Percentiles rank a stretch among this genome's conserved stretches.
These are phyloP conservation scores for Furcasterigmium furcatum DNA, from an alignment of 2,329 filamentous ascomycete species.

Conservation along the genomic window DNA sequence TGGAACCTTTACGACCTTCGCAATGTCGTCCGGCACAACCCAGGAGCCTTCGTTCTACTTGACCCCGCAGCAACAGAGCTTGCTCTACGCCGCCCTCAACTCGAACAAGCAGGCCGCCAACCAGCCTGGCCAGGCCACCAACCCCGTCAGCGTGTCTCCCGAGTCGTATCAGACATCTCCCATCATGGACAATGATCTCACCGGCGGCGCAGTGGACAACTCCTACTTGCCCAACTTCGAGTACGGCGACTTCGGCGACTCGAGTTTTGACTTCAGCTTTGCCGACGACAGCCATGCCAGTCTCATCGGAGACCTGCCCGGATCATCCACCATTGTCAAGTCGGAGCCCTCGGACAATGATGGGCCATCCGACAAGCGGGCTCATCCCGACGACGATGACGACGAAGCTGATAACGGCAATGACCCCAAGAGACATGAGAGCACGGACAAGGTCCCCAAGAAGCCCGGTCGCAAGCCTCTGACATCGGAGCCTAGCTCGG, in stretches of 20 bases:
- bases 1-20: slow-evolving; percentile 10
- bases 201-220: slow-evolving; percentile 31
- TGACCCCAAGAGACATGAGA: slow-evolving; percentile 70
- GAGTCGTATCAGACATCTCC: slow-evolving; percentile 48
- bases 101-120: slow-evolving; percentile 53
- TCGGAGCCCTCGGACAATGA: slow-evolving; percentile 58
- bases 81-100: slow-evolving; percentile 73
- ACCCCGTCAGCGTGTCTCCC: slow-evolving; percentile 41
- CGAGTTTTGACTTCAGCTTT: slow-evolving; percentile 72
- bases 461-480: slow-evolving; percentile 95
- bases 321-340: slow-evolving; percentile 47
- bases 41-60: slow-evolving; percentile 58
- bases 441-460: slow-evolving; percentile 83
- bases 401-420: slow-evolving; percentile 56
- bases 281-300: slow-evolving; percentile 42
- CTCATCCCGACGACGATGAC: slow-evolving; percentile 68
- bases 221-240: slow-evolving; percentile 70
- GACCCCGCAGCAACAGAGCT: slow-evolving; percentile 72
- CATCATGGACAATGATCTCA: slow-evolving; percentile 30
- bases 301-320: slow-evolving; percentile 76
- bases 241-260: slow-evolving; percentile 69
- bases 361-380: slow-evolving; percentile 59
- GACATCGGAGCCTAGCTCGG: slow-evolving; percentile 91
- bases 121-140: slow-evolving; percentile 28
- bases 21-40: slow-evolving; percentile 49